Evolutionary conservation across 2,329 filamentous ascomycete genomes (phyloP), one percentile per base, ranked within the genome.

Genomic region (Fusarium solani-melongenae): DNA sequence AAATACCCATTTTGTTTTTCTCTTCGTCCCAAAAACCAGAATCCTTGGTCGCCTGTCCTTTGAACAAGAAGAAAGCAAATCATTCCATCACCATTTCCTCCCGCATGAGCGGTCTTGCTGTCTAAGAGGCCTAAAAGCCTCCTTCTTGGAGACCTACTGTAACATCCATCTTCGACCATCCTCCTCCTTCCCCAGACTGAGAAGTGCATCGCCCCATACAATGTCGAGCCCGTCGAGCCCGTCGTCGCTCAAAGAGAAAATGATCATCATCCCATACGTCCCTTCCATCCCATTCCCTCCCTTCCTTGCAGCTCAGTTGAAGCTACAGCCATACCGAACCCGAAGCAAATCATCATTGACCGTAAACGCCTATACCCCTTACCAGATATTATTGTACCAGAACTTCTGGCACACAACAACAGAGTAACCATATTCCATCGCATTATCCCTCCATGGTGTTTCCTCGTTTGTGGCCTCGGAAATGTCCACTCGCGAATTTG

Each of bases 71-170:
- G 51, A 56, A 67, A 67, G 38, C 51, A 69, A 69, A 57, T 75
- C 74, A 46, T 64, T 39, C 63, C 55, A 41, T 63, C 20, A 64
- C 44, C 71, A 36, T 64, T 63, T 69, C 73, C 69, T 72, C 76
- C 76, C 76, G 76, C 76, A 76, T 61, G 76, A 78, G 75, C 76
- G 76, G 75, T 76, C 71, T 70, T 66, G 71, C 69, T 69, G 68
- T 78, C 76, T 77, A 78, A 69, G 73, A 75, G 73, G 39, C 76
- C 76, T 76, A 68, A 27, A 62, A 77, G 73, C 69, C 71, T 73
- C 68, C 17, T 73, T 51, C 38, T 38, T 66, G 31, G 55, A 65
- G 69, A 72, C 62, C 27, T 60, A 41, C 41, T 46, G 53, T 56
- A 56, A 59, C 62, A 39, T 59, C 44, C 68, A 55, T 46, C 68